Percentiles rank a stretch among this genome's conserved stretches.
Evolutionary conservation across 352 stramenopile species (phyloP).

Genomic region (Saprolegnia parasitica): DNA sequence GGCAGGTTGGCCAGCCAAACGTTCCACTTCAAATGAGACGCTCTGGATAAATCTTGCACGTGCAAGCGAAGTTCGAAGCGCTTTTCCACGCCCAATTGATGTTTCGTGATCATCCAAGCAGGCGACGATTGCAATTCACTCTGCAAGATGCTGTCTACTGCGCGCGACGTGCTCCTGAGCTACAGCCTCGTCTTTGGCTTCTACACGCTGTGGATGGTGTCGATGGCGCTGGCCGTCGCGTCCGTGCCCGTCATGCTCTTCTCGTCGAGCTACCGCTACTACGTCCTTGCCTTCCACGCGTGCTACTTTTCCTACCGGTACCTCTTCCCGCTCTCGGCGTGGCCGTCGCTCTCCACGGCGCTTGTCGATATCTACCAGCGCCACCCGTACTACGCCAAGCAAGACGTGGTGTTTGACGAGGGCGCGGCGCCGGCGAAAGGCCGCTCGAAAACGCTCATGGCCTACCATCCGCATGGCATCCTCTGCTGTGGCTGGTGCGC

Average conservation of each 20-base stretch:
- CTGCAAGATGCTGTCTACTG: not conserved
- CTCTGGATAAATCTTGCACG: not conserved
- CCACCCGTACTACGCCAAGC: conserved; percentile 6
- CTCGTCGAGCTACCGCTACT: not conserved
- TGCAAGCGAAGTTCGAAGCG: conserved; percentile 10
- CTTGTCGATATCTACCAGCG: conserved; percentile 9
- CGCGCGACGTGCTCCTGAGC: not conserved
- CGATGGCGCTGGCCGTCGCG: conserved; percentile 1
- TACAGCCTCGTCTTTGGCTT: conserved; percentile 2
- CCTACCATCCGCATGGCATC: conserved; percentile 68
- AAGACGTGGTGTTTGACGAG: conserved; percentile 26
- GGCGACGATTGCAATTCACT: not conserved
- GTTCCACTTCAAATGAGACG: not conserved
- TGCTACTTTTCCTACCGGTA: not conserved
- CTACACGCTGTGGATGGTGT: conserved; percentile 1
- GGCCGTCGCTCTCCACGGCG: not conserved
- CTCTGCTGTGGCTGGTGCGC: conserved; percentile 44
- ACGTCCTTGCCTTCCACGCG: not conserved
- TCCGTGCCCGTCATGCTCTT: conserved; percentile 3
- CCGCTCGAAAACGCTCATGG: conserved; percentile 26
- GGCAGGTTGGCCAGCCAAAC: no score
- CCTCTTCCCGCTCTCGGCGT: not conserved
- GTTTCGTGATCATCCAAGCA: conserved; percentile 13
- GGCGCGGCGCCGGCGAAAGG: not conserved
- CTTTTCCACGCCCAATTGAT: not conserved